Percentiles rank a stretch among this genome's conserved stretches.
Conservation (phyloP, 768 basidiomycete genomes). For the Multifurca ochricompacta region DNA sequence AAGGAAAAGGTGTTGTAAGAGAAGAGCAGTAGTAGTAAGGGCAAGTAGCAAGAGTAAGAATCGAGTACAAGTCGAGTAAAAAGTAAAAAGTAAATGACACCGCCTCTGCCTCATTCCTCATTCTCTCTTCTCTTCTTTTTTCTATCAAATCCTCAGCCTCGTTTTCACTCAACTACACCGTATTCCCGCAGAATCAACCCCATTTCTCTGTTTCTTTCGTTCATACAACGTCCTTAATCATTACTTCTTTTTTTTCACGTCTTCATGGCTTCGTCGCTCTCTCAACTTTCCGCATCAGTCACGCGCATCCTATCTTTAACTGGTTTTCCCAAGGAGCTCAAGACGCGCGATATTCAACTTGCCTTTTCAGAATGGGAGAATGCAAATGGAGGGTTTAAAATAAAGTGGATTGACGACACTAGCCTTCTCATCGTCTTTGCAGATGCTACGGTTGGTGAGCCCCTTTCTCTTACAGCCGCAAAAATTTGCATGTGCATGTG, state of each 20-base stretch:
- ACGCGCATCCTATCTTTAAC: conserved; percentile 89
- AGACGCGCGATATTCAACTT: conserved; percentile 92
- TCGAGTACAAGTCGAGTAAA: too few relatives aligned
- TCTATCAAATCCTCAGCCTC: background rate
- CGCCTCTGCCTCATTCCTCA: background rate
- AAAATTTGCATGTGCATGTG: background rate
- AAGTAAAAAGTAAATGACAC: too few relatives aligned
- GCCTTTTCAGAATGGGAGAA: conserved; percentile 88
- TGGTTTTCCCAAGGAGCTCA: conserved; percentile 93
- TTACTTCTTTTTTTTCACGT: conserved; percentile 1
- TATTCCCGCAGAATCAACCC: conserved; percentile 12
- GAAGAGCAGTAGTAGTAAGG: too few relatives aligned
- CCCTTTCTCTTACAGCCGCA: conserved; percentile 10
- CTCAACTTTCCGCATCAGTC: conserved; percentile 86
- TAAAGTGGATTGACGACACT: conserved; percentile 98
- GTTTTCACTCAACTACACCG: conserved; percentile 10
- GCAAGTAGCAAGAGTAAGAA: too few relatives aligned
- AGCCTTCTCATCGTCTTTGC: conserved; percentile 91
- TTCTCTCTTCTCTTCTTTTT: conserved; percentile 7
- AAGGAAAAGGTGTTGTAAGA: too few relatives aligned
- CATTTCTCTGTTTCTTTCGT: conserved; percentile 1
- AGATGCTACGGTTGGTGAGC: conserved; percentile 84
- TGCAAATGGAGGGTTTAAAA: conserved; percentile 88
- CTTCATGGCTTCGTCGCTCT: conserved; percentile 62
- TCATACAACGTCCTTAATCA: conserved; percentile 15